These are phyloP conservation scores for Alternaria infectoria DNA, from an alignment of 2,329 filamentous ascomycete genomes.

Conservation along the genomic window DNA sequence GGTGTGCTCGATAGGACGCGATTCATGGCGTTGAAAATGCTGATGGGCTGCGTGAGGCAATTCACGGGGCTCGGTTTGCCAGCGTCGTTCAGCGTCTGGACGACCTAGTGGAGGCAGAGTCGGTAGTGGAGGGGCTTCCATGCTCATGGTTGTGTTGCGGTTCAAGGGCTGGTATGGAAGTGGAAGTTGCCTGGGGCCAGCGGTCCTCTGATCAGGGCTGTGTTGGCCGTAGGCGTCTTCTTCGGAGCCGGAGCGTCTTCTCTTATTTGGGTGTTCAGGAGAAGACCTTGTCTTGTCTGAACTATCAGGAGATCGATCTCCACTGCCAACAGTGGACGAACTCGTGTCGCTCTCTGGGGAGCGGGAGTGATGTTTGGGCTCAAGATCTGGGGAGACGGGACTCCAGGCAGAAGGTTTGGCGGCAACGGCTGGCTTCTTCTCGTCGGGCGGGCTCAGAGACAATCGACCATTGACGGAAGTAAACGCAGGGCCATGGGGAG, in stretches of 20 bases:
- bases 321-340: constrained; percentile 27
- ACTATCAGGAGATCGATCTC: constrained; percentile 32
- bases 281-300: constrained; percentile 63
- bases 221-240: constrained; percentile 47
- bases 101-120: constrained; percentile 39
- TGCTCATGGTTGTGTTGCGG: constrained; percentile 32
- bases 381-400: constrained; percentile 17
- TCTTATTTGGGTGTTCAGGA: constrained; percentile 54
- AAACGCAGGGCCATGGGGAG: constrained; percentile 43
- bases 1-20: constrained; percentile 26
- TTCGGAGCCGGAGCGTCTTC: constrained; percentile 71
- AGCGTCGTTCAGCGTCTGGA: constrained; percentile 34
- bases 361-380: constrained; percentile 29
- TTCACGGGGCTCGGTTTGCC: constrained; percentile 39
- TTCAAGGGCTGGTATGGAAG: constrained; percentile 47
- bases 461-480: constrained; percentile 46
- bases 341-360: constrained; percentile 24
- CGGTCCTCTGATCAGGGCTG: constrained; percentile 38
- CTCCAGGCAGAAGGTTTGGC: constrained; percentile 25
- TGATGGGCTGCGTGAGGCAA: constrained; percentile 28
- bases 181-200: constrained; percentile 48
- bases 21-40: constrained; percentile 35
- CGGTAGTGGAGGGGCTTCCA: constrained; percentile 31
- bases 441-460: constrained; percentile 35
- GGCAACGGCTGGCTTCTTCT: constrained; percentile 26